These are phyloP conservation scores for Cyclanthera cordifolia DNA, from an alignment of 306 rosid species.

Conservation along the genomic window DNA sequence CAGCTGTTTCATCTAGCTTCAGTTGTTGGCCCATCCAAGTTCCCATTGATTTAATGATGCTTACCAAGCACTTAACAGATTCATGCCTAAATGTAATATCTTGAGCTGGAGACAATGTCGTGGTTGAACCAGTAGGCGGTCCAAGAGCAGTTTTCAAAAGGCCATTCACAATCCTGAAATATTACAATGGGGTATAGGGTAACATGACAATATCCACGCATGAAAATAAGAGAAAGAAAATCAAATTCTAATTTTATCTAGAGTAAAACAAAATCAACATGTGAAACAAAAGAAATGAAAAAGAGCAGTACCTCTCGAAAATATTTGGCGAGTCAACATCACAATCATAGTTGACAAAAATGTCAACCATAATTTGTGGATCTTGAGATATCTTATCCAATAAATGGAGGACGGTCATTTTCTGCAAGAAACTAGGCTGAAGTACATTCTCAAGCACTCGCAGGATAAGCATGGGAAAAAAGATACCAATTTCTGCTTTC, in stretches of 20 bases:
- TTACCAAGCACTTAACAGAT: constrained; percentile 84
- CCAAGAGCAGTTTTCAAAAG: constrained; percentile 98
- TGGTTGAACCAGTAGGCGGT: constrained; percentile 87
- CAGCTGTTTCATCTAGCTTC: constrained; percentile 53
- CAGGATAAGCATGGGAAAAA: constrained; percentile 93
- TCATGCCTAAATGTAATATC: constrained; percentile 92
- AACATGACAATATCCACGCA: constrained; percentile 30
- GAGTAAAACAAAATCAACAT: not conserved
- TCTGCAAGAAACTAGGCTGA: constrained; percentile 95
- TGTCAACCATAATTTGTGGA: constrained; percentile 78
- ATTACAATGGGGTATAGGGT: constrained; percentile 72
- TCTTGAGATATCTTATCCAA: constrained; percentile 86
- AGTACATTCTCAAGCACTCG: constrained; percentile 97
- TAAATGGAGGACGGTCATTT: constrained; percentile 86
- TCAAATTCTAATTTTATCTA: not conserved
- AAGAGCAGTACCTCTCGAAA: constrained; percentile 81
- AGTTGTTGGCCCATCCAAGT: constrained; percentile 94
- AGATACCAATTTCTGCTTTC: constrained; percentile 92
- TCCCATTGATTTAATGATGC: constrained; percentile 92
- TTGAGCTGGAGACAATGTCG: constrained; percentile 80
- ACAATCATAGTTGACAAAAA: constrained; percentile 96
- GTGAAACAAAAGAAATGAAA: constrained; percentile 5
- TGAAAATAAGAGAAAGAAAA: not conserved
- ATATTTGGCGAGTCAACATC: constrained; percentile 95
- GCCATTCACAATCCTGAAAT: constrained; percentile 98